Evolutionary conservation across 176 grass and related monocot species (phyloP), one percentile per base, ranked within the genome.

Genomic region (Themeda triandra): DNA sequence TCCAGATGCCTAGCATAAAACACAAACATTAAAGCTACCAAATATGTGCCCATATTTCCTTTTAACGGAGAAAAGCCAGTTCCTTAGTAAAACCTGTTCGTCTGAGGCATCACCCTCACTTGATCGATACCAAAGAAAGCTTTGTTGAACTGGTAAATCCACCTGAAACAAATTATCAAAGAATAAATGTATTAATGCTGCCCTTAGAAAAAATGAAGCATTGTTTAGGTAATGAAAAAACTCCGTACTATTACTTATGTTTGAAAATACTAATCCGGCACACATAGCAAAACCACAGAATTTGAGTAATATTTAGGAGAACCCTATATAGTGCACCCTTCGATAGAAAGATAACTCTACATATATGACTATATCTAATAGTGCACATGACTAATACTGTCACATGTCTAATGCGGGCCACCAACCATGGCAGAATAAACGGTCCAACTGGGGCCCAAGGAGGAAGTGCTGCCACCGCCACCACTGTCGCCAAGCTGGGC

Each of bases 81-180:
- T 78, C 15, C 3, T 60, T 41, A 31, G 73, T 71, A 35, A 82
- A 88, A 97, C 95, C 81, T 97, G 95, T 78, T 84, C 72, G 83
- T 94, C 92, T 17, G 2, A 17, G 6, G 60, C 12, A 85, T 97
- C 92, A 45, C 95, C 95, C 10, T 27, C 79, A 79, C 88, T 94
- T 53, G 92, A 90, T 71, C 59, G 72, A 79, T 97, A 97, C 90
- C 90, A 97, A 58, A 97, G 88, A 88, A 87, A 97, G 59, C 69
- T 89, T 87, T 94, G 95, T 35, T 91, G 86, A 86, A 97, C 77
- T 59, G 92, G 84, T 66, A 94, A 86, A 78, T 94, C 88, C 56
- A 97, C 88, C 95, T 97, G 59, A 91, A 82, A 85, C 3, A 79
- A 49, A 75, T 17, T 10, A 51, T 54, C 15, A 0, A 65, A 11